Evolutionary conservation across 495 filamentous ascomycete species (phyloP).

Genomic region (Hypomontagnella submonticulosa): DNA sequence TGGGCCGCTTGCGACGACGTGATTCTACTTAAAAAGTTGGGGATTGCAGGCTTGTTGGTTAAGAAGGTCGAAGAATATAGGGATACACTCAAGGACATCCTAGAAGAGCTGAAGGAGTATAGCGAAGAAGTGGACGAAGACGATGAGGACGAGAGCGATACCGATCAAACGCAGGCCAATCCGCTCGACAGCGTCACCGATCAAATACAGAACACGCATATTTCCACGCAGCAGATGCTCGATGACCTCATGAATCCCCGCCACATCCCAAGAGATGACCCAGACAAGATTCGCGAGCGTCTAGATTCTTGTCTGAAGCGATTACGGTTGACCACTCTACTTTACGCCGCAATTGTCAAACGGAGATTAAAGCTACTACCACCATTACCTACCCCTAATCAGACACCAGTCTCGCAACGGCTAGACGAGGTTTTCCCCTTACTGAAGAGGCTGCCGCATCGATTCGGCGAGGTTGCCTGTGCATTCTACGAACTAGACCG

Average conservation of each 20-base stretch:
- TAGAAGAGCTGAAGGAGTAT: constrained; percentile 88
- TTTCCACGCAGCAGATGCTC: constrained; percentile 58
- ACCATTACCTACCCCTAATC: constrained; percentile 41
- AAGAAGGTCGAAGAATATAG: constrained; percentile 72
- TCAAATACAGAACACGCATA: constrained; percentile 39
- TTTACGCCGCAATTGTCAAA: constrained; percentile 71
- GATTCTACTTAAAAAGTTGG: constrained; percentile 68
- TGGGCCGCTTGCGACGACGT: constrained; percentile 81
- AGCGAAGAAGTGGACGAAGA: constrained; percentile 70
- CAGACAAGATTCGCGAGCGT: constrained; percentile 63
- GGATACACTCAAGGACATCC: constrained; percentile 79
- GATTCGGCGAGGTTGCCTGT: constrained; percentile 54
- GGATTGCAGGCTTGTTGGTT: constrained; percentile 70
- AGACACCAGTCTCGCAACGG: constrained; percentile 47
- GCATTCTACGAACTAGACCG: constrained; percentile 65
- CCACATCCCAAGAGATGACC: constrained; percentile 65
- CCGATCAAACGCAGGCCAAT: constrained; percentile 50
- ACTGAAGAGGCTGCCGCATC: constrained; percentile 54
- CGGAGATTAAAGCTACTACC: constrained; percentile 67
- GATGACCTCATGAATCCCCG: constrained; percentile 67
- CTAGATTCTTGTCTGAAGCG: constrained; percentile 67
- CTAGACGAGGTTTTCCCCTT: constrained; percentile 57
- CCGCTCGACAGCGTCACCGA: constrained; percentile 38
- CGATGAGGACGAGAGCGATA: constrained; percentile 57
- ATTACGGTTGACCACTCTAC: constrained; percentile 65